phyloP scores from a whole-genome alignment of 2,329 filamentous ascomycete species.

The Podosphaera leucotricha region DNA sequence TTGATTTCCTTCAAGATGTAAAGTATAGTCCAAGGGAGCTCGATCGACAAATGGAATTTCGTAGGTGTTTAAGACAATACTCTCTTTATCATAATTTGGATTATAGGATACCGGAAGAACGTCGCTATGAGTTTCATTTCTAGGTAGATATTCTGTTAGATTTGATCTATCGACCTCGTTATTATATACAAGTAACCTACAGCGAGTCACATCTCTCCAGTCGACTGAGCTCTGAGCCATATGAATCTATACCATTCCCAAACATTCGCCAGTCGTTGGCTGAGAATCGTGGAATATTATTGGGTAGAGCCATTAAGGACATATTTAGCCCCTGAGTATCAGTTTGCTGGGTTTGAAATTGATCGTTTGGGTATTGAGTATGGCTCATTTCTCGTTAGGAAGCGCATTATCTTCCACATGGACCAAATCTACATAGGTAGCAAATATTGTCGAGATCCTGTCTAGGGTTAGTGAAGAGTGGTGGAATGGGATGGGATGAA shows the following conservation, averaged over 20 bases:
- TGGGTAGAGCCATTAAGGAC: conserved; percentile 5
- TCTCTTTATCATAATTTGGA: conserved; percentile 35
- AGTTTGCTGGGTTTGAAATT: too few species aligned
- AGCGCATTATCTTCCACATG: too few species aligned
- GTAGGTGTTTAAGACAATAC: conserved; percentile 36
- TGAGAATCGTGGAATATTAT: conserved; percentile 12
- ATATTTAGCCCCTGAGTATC: conserved; percentile 2
- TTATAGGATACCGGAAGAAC: conserved; percentile 26
- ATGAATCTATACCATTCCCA: conserved; percentile 10
- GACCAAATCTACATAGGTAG: too few species aligned
- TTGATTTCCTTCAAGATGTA: conserved; percentile 13
- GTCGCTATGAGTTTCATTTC: neutral
- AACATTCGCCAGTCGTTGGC: conserved; percentile 5
- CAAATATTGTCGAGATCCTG: too few species aligned
- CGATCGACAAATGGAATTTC: conserved; percentile 40
- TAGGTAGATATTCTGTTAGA: neutral
- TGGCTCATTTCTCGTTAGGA: too few species aligned
- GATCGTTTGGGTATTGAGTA: too few species aligned
- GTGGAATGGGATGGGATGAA: too few species aligned
- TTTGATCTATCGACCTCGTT: neutral
- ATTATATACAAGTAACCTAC: conserved; percentile 6
- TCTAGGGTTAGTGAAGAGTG: too few species aligned
- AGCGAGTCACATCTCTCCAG: conserved; percentile 11
- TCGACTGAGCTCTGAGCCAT: conserved; percentile 12
- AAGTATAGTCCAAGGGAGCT: conserved; percentile 20